These are phyloP conservation scores for Eustoma russellianum DNA, from an alignment of 257 asterid species.

Conservation along the genomic window DNA sequence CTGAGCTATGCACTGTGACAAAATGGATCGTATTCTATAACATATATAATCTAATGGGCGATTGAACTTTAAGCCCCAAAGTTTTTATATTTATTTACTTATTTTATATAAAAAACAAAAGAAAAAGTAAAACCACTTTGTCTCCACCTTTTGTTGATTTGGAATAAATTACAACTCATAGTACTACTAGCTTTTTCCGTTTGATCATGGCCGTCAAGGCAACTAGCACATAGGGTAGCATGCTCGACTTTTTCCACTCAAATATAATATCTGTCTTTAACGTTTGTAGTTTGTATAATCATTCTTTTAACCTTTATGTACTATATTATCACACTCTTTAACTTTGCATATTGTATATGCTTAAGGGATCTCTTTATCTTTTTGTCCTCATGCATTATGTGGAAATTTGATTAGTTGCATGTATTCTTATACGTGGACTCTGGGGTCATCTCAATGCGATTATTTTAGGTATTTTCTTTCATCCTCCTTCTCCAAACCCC, in stretches of 20 bases:
- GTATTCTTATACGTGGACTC: slow-evolving; percentile 6
- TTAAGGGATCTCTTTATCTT: slow-evolving; percentile 23
- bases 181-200: slow-evolving; percentile 12
- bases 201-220: slow-evolving; percentile 19
- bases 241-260: slow-evolving; percentile 50
- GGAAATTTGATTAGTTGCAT: slow-evolving; percentile 6
- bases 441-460: no score
- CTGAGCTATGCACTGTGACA: no score
- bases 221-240: slow-evolving; percentile 47
- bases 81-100: no score
- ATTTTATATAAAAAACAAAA: neutral
- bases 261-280: slow-evolving; percentile 15
- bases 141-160: slow-evolving; percentile 19
- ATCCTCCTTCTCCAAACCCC: no score
- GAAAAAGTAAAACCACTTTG: slow-evolving; percentile 15
- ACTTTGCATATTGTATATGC: slow-evolving; percentile 11
- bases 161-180: slow-evolving; percentile 9
- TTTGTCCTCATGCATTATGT: slow-evolving; percentile 24
- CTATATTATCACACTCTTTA: neutral
- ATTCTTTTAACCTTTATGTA: neutral
- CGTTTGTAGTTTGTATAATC: slow-evolving; percentile 2
- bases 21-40: no score
- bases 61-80: no score
- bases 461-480: no score
- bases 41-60: no score